Evolutionary conservation across 2,329 filamentous ascomycete genomes (phyloP).

Genomic region (Podosphaera xanthii): DNA sequence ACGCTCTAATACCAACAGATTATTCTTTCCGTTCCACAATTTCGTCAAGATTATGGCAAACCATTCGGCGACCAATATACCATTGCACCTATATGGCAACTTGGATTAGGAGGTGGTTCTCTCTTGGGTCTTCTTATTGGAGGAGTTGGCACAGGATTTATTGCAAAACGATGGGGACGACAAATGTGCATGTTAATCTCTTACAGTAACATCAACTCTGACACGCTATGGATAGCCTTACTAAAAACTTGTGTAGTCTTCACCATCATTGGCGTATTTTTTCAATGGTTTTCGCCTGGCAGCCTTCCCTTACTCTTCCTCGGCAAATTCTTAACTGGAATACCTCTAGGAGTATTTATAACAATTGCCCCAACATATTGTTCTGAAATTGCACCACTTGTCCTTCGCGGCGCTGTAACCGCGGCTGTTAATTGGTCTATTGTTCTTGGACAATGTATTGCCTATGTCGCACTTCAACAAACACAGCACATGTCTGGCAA

Average conservation of each 20-base stretch:
- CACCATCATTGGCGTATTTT: constrained; percentile 7
- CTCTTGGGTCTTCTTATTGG: constrained; percentile 7
- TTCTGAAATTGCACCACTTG: constrained; percentile 8
- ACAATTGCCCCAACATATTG: constrained; percentile 15
- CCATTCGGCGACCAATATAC: constrained; percentile 6
- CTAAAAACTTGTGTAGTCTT: constrained; percentile 3
- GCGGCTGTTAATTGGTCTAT: constrained; percentile 10
- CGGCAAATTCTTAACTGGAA: constrained; percentile 24
- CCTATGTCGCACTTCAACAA: constrained; percentile 8
- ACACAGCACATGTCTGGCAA: constrained; percentile 18
- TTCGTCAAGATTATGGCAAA: constrained; percentile 7
- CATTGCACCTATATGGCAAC: constrained; percentile 8
- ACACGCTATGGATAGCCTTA: not conserved
- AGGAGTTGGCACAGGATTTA: constrained; percentile 5
- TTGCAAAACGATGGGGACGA: constrained; percentile 7
- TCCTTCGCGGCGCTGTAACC: constrained; percentile 8
- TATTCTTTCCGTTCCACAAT: constrained; percentile 7
- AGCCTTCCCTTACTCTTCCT: constrained; percentile 23
- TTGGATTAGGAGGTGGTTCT: constrained; percentile 5
- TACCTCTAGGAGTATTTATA: constrained; percentile 28
- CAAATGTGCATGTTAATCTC: constrained; percentile 7
- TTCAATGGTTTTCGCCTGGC: constrained; percentile 7
- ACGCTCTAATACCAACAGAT: constrained; percentile 5
- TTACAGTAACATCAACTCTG: constrained; percentile 4
- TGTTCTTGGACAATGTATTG: constrained; percentile 9